Conservation (phyloP, 1,139 yeast species). For the Yamadazyma conglobata region DNA sequence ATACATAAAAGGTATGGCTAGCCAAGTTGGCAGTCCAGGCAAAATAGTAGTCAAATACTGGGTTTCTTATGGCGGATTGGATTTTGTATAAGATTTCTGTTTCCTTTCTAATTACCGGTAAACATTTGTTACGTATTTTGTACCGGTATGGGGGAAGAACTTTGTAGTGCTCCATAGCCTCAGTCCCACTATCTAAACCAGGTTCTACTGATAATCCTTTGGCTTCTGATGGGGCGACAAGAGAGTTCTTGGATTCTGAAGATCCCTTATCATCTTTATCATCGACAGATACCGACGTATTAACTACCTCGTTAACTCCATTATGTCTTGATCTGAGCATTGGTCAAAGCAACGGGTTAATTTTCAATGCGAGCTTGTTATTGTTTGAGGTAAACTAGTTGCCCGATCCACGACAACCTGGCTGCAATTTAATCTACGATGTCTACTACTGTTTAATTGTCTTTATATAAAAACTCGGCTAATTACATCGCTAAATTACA, state of each 20-base stretch:
- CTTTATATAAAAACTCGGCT: too few relatives aligned
- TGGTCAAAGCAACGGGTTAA: too few relatives aligned
- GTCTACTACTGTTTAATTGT: too few relatives aligned
- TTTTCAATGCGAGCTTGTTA: too few relatives aligned
- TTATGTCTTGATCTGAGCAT: constrained; percentile 1
- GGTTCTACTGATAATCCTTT: constrained; percentile 1
- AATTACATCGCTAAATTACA: too few relatives aligned
- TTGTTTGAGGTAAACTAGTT: too few relatives aligned
- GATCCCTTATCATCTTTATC: too few relatives aligned
- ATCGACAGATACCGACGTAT: too few relatives aligned
- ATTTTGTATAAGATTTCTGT: constrained; percentile 56
- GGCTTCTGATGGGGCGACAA: too few relatives aligned
- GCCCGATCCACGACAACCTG: too few relatives aligned
- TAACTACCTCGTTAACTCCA: neutral
- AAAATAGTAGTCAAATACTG: constrained; percentile 68
- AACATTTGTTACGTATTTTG: constrained; percentile 49
- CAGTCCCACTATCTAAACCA: constrained; percentile 65
- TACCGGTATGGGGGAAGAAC: constrained; percentile 60
- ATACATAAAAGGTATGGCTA: constrained; percentile 87
- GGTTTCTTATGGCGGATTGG: constrained; percentile 52
- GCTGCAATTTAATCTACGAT: too few relatives aligned
- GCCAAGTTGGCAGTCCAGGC: constrained; percentile 90
- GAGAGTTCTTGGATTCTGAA: too few relatives aligned
- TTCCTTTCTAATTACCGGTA: constrained; percentile 65
- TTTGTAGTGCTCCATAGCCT: constrained; percentile 62